phyloP scores from a whole-genome alignment of 176 grass and related monocot species.

The Cenchrus fungigraminus region DNA sequence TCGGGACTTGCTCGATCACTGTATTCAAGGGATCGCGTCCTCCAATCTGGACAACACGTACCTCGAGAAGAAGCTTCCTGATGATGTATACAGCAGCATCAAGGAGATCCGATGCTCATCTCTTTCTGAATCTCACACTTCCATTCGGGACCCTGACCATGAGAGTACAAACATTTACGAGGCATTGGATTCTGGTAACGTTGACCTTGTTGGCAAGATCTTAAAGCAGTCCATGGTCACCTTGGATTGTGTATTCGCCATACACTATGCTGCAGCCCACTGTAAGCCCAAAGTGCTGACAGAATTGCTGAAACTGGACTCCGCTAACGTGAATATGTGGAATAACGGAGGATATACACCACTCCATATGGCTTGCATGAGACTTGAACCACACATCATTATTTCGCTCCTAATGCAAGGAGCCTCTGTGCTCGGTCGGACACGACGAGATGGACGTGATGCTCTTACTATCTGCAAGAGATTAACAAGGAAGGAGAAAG shows the following conservation, averaged over 20 bases:
- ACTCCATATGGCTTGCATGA: slow-evolving; percentile 67
- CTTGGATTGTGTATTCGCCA: slow-evolving; percentile 54
- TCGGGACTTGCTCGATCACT: slow-evolving; percentile 37
- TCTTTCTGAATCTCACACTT: neutral
- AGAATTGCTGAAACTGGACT: slow-evolving; percentile 49
- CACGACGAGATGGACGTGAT: slow-evolving; percentile 38
- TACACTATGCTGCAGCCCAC: slow-evolving; percentile 70
- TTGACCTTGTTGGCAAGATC: slow-evolving; percentile 47
- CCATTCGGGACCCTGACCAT: slow-evolving; percentile 28
- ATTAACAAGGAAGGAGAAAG: slow-evolving; percentile 54
- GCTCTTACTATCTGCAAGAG: slow-evolving; percentile 69
- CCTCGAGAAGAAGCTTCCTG: slow-evolving; percentile 57
- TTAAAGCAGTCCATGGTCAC: slow-evolving; percentile 45
- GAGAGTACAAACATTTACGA: slow-evolving; percentile 55
- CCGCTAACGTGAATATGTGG: slow-evolving; percentile 48
- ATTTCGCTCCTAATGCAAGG: slow-evolving; percentile 54
- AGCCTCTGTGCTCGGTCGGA: slow-evolving; percentile 44
- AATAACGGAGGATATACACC: slow-evolving; percentile 58
- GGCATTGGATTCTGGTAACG: slow-evolving; percentile 58
- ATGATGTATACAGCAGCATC: slow-evolving; percentile 34
- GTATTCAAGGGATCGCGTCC: slow-evolving; percentile 39
- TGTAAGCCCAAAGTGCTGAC: slow-evolving; percentile 53
- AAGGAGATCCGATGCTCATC: neutral
- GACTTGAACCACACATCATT: slow-evolving; percentile 60
- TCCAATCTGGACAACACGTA: slow-evolving; percentile 44